Percentiles rank a stretch among this genome's conserved stretches.
Evolutionary conservation across 768 basidiomycete genomes (phyloP).

Genomic region (Phlebiopsis flavidoalba): DNA sequence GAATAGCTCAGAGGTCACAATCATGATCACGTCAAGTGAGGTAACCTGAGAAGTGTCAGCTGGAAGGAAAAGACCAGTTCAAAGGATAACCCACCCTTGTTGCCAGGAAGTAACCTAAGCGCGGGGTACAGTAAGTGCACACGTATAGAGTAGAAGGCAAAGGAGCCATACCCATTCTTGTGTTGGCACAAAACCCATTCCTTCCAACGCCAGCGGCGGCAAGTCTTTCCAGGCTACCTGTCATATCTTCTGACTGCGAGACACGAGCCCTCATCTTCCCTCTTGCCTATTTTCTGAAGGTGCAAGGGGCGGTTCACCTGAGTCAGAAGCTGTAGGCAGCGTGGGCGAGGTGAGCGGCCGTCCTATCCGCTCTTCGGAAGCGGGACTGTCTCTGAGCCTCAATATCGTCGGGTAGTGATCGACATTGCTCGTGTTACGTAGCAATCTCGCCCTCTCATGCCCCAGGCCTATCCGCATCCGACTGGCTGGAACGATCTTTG

Average conservation of each 20-base stretch:
- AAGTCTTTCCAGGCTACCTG: conserved; percentile 53
- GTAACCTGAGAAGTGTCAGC: conserved; percentile 48
- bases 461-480: conserved; percentile 36
- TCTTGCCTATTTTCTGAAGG: conserved; percentile 82
- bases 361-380: conserved; percentile 19
- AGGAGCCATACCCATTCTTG: conserved; percentile 79
- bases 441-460: conserved; percentile 66
- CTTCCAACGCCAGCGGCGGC: conserved; percentile 72
- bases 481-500: conserved; percentile 36
- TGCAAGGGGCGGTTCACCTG: conserved; percentile 21
- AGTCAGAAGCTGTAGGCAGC: conserved; percentile 29
- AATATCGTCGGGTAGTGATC: conserved; percentile 18
- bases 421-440: conserved; percentile 45
- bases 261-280: conserved; percentile 86
- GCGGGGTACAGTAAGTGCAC: background rate
- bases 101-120: conserved; percentile 87
- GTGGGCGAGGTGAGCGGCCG: conserved; percentile 41
- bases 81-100: conserved; percentile 60
- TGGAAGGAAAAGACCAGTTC: background rate
- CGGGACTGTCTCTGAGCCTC: conserved; percentile 13
- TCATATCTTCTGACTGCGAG: conserved; percentile 47
- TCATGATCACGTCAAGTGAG: conserved; percentile 82
- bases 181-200: conserved; percentile 91
- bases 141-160: conserved; percentile 14
- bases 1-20: conserved; percentile 83